Conservation (phyloP, 2,329 filamentous ascomycete species). For the Botrytis aclada region DNA sequence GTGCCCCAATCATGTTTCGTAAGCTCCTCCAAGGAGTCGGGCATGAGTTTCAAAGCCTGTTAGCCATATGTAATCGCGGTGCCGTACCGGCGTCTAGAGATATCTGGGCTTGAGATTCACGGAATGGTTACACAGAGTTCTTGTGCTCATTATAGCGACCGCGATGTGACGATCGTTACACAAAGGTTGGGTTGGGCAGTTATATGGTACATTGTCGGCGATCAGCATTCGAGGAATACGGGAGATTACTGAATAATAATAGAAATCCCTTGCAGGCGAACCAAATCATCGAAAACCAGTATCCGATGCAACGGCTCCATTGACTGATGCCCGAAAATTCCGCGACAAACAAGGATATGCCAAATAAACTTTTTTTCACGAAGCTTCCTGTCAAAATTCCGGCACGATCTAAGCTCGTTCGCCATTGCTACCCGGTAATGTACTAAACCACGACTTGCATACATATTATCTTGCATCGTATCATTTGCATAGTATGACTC, state of each 20-base stretch:
- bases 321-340: background rate
- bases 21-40: background rate
- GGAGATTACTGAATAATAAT: background rate
- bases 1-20: background rate
- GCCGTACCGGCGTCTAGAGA: background rate
- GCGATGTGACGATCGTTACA: background rate
- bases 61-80: background rate
- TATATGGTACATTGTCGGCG: background rate
- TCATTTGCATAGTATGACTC: background rate
- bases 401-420: background rate
- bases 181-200: background rate
- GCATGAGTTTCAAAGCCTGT: background rate
- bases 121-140: background rate
- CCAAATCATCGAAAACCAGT: background rate
- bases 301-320: background rate
- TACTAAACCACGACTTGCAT: background rate
- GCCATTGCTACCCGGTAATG: background rate
- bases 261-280: background rate
- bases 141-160: background rate
- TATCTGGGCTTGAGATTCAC: background rate
- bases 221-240: background rate
- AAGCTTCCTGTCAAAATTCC: background rate
- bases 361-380: background rate
- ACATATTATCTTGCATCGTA: background rate
- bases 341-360: constrained; percentile 3